Base-by-base conservation (phyloP, 352 stramenopile species). In the Globisporangium uncinulatum region DNA sequence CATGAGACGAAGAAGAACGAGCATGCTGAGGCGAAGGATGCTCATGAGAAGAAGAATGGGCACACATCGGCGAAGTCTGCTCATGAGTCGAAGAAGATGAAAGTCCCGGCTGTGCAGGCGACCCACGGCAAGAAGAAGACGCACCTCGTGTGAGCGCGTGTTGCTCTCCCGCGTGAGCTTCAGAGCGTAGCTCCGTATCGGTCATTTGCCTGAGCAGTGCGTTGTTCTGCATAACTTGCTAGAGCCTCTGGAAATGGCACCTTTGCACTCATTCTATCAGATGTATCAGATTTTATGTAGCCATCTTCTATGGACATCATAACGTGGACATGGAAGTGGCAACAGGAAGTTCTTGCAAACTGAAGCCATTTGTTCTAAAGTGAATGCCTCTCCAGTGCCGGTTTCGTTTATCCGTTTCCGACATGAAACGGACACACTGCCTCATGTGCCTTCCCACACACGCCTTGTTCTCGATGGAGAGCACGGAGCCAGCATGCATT, bases 1-100 rank as follows among this genome's bases (percentile, higher is more conserved):
- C 37, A 50, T 19, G 20, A 51, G 45, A 51, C 21, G n/a, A 51
- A 51, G 21, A 58, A 58, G 53, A 51, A 34, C 1, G 19, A 0
- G n/a, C 19, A 24, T 19, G 37, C 4, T 13, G 19, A 14, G 31
- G 24, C 47, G 24, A 19, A 39, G 34, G 7, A 2, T 39, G 34
- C 34, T 21, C 37, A 50, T 20, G 20, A 51, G 45, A 32, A 44
- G 21, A 58, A 58, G 53, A 44, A 34, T 2, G 19, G 2, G n/a
- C 19, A 24, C 21, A 21, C 19, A 10, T 17, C 8, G 31, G 24
- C 11, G 24, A 19, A 39, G 34, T 13, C 34, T 39, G 34, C 34
- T 21, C 21, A 50, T 19, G 20, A 51, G 45, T 32, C 21, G n/a
- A 51, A 51, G 37, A 49, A 56, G 37, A 37, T 46, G 13, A 11